phyloP scores from a whole-genome alignment of 1,139 yeast species.

The Suhomyces anneliseae region DNA sequence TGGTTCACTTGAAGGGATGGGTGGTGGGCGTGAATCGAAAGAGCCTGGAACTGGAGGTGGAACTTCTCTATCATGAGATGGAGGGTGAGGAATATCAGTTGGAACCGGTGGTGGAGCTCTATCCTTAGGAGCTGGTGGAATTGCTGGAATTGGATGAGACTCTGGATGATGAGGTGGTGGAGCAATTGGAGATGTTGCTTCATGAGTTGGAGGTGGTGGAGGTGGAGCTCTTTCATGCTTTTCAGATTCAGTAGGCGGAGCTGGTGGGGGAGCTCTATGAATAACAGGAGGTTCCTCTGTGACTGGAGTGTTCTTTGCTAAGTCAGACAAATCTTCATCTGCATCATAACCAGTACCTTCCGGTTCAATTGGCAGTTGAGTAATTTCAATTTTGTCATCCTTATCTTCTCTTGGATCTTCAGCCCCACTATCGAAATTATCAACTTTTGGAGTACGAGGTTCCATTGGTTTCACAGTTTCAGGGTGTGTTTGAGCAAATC shows the following conservation, averaged over 20 bases:
- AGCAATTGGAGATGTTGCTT: conserved; percentile 3
- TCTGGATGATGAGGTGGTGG: conserved; percentile 11
- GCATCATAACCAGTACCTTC: conserved; percentile 48
- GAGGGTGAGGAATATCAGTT: conserved; percentile 16
- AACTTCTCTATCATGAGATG: neutral
- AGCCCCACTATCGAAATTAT: conserved; percentile 22
- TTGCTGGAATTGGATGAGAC: conserved; percentile 12
- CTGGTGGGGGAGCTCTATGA: conserved; percentile 2
- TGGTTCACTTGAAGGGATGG: conserved; percentile 11
- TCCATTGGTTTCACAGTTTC: conserved; percentile 14
- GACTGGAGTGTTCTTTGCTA: conserved; percentile 16
- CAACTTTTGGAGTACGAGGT: conserved; percentile 11
- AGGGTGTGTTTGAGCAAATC: conserved; percentile 14
- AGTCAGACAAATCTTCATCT: conserved; percentile 44
- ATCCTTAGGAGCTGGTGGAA: conserved; percentile 4
- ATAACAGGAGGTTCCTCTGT: neutral
- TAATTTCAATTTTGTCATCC: conserved; percentile 13
- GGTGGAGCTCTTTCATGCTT: conserved; percentile 1
- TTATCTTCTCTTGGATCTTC: conserved; percentile 16
- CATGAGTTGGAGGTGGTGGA: conserved; percentile 7
- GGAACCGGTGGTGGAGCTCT: conserved; percentile 15
- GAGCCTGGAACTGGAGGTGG: conserved; percentile 14
- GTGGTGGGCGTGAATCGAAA: conserved; percentile 14
- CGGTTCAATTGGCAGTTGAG: conserved; percentile 20
- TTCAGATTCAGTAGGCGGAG: too few relatives aligned